phyloP scores from a whole-genome alignment of 306 rosid genomes.

The Prunus salicina region DNA sequence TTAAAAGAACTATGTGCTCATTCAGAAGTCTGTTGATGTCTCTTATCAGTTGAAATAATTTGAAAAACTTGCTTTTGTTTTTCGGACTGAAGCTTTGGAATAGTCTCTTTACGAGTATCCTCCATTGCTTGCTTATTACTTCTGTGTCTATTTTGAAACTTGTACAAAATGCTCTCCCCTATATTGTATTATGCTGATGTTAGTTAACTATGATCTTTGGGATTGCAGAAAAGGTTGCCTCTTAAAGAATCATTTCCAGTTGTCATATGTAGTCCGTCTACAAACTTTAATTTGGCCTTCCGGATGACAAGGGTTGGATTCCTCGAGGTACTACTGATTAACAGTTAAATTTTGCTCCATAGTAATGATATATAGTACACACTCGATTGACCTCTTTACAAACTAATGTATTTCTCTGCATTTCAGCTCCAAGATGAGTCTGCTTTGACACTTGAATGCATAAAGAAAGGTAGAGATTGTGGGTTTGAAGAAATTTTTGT shows the following conservation, averaged over 20 bases:
- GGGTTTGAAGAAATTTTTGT: slow-evolving; percentile 88
- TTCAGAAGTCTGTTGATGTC: slow-evolving; percentile 10
- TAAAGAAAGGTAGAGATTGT: slow-evolving; percentile 67
- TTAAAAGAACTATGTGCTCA: background rate
- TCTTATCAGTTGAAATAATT: slow-evolving; percentile 8
- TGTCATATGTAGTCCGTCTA: slow-evolving; percentile 55
- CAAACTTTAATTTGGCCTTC: slow-evolving; percentile 68
- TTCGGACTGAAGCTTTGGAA: background rate
- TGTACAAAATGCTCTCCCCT: slow-evolving; percentile 12
- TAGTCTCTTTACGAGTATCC: background rate
- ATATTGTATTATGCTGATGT: slow-evolving; percentile 13
- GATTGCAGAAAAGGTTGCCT: slow-evolving; percentile 64
- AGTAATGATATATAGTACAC: background rate
- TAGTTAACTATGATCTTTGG: slow-evolving; percentile 16
- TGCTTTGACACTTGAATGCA: slow-evolving; percentile 59
- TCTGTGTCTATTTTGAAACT: background rate
- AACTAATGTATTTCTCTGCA: background rate
- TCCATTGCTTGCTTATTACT: background rate
- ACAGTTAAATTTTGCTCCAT: slow-evolving; percentile 12
- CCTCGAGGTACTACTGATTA: slow-evolving; percentile 47
- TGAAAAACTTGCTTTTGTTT: background rate
- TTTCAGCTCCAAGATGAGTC: slow-evolving; percentile 86
- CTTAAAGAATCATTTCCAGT: slow-evolving; percentile 69
- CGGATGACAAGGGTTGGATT: slow-evolving; percentile 64
- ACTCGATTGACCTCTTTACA: background rate